Conservation (phyloP, 192 early-diverging fungal species). For the Spinellus fusiger region DNA sequence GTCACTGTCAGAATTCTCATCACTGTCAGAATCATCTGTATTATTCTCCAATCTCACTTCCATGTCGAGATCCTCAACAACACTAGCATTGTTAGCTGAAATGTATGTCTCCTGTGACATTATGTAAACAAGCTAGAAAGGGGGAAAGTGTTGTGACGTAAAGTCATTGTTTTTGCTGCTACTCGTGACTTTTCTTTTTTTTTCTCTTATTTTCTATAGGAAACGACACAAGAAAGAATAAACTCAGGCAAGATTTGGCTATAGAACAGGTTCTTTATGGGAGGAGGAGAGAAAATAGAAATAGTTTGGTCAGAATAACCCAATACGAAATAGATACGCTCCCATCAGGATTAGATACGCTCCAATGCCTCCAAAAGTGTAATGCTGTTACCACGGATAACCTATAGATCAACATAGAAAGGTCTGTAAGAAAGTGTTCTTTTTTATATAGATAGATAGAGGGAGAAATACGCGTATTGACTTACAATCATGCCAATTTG, state of each 20-base stretch:
- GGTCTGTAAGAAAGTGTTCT: background rate
- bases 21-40: background rate
- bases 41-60: background rate
- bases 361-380: conserved; percentile 65
- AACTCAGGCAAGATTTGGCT: too few relatives aligned
- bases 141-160: background rate
- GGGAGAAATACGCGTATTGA: background rate
- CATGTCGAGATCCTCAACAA: background rate
- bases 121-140: background rate
- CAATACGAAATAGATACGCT: too few relatives aligned
- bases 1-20: background rate
- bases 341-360: conserved; percentile 37
- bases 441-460: background rate
- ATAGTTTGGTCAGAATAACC: too few relatives aligned
- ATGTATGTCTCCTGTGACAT: background rate
- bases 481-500: conserved; percentile 85
- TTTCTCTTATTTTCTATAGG: too few relatives aligned
- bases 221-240: too few relatives aligned
- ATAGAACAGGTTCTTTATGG: too few relatives aligned
- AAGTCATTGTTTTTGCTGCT: background rate
- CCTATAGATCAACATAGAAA: conserved; percentile 26
- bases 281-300: too few relatives aligned
- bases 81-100: background rate
- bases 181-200: background rate
- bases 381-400: conserved; percentile 75